Base-by-base conservation (phyloP, 768 basidiomycete species). In the Gelatoporia subvermispora region DNA sequence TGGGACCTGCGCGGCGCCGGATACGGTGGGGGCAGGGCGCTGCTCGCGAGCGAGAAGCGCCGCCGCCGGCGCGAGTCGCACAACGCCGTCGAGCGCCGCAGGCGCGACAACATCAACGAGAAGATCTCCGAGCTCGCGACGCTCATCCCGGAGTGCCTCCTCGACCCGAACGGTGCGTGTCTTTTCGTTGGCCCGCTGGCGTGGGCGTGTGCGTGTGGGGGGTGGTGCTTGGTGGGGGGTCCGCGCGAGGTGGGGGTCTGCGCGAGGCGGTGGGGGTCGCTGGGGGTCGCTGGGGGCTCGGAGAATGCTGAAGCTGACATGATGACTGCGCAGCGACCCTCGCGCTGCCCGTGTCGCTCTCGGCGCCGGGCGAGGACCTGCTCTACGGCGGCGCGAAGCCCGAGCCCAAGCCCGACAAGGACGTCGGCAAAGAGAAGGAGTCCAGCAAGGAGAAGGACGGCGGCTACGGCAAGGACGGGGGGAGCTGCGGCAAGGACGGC, bases 71-170 rank as follows among this genome's bases (percentile, higher is more conserved):
- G 93, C 50, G 93, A 94, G 67, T 85, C 82, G 8, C 93, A 96
- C 63, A 96, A 96, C 57, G 91, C 91, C 2, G 93, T 96, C 55
- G 93, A 96, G 71, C 73, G 93, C 16, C 68, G 93, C 22, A 61
- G 93, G 51, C 66, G 93, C 41, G 93, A 96, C 62, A 94, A 93
- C 64, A 96, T 96, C 65, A 96, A 96, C 67, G 93, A 96, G 69
- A 90, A 92, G 67, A 96, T 96, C 57, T 78, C 79, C 35, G 93
- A 96, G 64, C 78, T 96, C 1, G 87, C 93, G 17, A 85, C 85
- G 18, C 73, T 96, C 39, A 86, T 96, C 51, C 93, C 93, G 1
- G 92, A 92, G 64, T 84, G 84, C 58, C 75, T 93, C 68, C 72
- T 93, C 35, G 89, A 91, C 52, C 69, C 75, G 43, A 71, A 72